Conservation (phyloP, 2,329 filamentous ascomycete species). For the Cordyceps cateniannulata region DNA sequence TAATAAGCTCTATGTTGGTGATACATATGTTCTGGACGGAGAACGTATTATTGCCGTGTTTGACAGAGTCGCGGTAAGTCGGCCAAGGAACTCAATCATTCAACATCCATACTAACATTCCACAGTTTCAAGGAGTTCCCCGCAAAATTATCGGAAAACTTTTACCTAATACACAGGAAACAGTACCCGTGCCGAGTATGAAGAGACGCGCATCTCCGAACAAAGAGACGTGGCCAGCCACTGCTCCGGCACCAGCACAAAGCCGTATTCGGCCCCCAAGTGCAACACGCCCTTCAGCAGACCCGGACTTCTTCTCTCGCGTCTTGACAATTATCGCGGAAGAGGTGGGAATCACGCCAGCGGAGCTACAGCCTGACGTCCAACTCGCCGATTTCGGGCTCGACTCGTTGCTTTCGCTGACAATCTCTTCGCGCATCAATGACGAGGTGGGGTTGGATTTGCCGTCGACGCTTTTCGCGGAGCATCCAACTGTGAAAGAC, state of each 20-base stretch:
- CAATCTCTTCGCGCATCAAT: neutral
- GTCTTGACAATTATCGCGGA: neutral
- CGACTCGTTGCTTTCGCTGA: neutral
- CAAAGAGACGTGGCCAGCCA: neutral
- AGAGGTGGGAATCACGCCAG: neutral
- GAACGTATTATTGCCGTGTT: slow-evolving; percentile 34
- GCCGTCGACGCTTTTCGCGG: neutral
- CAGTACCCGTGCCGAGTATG: neutral
- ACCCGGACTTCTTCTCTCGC: neutral
- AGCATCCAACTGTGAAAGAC: neutral
- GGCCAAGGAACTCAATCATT: neutral
- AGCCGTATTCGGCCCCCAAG: neutral
- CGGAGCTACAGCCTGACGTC: neutral
- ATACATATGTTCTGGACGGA: slow-evolving; percentile 50
- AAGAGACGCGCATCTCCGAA: neutral
- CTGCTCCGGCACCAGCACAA: neutral
- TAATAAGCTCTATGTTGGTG: slow-evolving; percentile 38
- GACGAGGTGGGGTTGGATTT: neutral
- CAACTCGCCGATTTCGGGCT: neutral
- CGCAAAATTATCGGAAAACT: slow-evolving; percentile 61
- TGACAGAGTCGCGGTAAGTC: slow-evolving; percentile 4
- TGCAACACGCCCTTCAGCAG: neutral
- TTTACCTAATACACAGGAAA: slow-evolving; percentile 35
- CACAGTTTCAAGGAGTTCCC: slow-evolving; percentile 56
- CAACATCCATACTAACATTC: neutral